Conservation (phyloP, 2,329 filamentous ascomycete genomes). For the Xylaria sp. region DNA sequence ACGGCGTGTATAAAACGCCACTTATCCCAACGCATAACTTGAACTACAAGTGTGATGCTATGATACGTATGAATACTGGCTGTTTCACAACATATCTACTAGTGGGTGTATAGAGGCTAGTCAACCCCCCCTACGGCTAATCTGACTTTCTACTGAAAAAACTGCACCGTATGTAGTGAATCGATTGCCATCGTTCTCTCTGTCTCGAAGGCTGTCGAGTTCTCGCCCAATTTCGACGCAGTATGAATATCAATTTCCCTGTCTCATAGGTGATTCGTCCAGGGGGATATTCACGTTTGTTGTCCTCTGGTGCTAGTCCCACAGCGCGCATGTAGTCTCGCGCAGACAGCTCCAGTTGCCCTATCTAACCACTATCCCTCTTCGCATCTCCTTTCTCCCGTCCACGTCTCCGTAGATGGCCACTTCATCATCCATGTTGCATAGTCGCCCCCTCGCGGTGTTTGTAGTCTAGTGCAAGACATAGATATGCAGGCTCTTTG, state of each 20-base stretch:
- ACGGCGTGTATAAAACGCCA: slow-evolving; percentile 4
- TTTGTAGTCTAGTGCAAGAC: background rate
- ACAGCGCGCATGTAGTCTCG: background rate
- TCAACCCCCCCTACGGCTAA: no score
- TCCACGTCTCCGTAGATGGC: background rate
- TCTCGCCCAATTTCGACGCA: background rate
- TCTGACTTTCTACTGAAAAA: background rate
- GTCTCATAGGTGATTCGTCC: background rate
- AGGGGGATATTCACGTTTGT: background rate
- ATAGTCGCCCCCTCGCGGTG: background rate
- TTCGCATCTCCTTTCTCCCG: background rate
- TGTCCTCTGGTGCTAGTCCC: background rate
- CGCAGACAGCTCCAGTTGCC: background rate
- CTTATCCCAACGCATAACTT: background rate
- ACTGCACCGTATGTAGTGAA: background rate
- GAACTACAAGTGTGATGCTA: background rate
- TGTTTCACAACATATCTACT: background rate
- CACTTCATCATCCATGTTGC: background rate
- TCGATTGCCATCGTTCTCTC: no score
- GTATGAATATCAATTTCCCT: background rate
- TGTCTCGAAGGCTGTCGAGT: no score
- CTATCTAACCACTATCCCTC: background rate
- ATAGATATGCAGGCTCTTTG: background rate
- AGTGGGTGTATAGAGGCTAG: slow-evolving; percentile 8
- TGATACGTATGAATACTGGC: background rate